Evolutionary conservation across 768 basidiomycete genomes (phyloP), one percentile per base, ranked within the genome.

Genomic region (Porpolomopsis calyptriformis): DNA sequence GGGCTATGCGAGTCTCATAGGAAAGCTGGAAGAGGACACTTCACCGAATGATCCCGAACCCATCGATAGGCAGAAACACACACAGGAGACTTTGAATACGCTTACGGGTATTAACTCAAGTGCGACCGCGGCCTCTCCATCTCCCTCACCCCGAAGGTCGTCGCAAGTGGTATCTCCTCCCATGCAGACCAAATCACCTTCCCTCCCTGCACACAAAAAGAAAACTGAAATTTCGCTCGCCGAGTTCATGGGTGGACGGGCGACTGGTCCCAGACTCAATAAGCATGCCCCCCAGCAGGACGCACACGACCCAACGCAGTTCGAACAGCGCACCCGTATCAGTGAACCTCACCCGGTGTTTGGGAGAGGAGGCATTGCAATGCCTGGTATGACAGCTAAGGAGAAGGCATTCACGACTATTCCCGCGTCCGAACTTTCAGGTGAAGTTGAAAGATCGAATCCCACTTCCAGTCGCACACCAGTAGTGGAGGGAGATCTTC

Each of bases 221-320:
- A 70, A 63, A 43, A 50, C 70, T 2, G 67, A 73, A 9, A 78
- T 83, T 7, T 90, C 87, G 2, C 71, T 89, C 22, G 86, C 87
- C 0, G 74, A 81, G 2, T 86, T 89, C 59, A 89, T 89, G 53
- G 87, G 87, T 29, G 85, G 87, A 5, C 75, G 70, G 22, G 85
- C 80, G 11, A 73, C 77, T 35, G 87, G 85, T 19, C 85, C 85
- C 3, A 71, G 81, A 29, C 70, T 90, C 35, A 87, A 74, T 51
- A 76, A 70, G 47, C 85, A 79, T 54, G 77, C 79, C 14, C 79
- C 85, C 3, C 87, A 89, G 57, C 69, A 69, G 53, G 77, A 89
- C 62, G 71, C 71, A 8, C 67, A 76, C 55, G 75, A 80, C 54
- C 78, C 77, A 1, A 76, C 74, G 0, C 76, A 77, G 52, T 84